phyloP scores from a whole-genome alignment of 768 basidiomycete genomes.

The Coprinopsis marcescibilis region DNA sequence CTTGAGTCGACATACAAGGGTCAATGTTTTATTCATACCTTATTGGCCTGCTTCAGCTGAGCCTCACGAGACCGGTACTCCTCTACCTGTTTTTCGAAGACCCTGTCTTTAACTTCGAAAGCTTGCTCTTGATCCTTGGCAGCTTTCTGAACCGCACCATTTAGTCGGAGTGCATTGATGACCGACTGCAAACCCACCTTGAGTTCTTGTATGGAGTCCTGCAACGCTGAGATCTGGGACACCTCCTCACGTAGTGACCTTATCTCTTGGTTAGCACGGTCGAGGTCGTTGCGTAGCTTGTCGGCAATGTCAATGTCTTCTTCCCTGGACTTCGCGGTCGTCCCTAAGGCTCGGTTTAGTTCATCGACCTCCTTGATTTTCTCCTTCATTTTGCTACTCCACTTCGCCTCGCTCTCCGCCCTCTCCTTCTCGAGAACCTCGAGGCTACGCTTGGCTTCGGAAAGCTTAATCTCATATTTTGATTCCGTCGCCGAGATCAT shows the following conservation, averaged over 20 bases:
- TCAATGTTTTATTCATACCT: slow-evolving; percentile 38
- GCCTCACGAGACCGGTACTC: slow-evolving; percentile 66
- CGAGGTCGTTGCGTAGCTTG: slow-evolving; percentile 51
- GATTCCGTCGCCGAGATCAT: slow-evolving; percentile 68
- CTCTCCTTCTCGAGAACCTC: slow-evolving; percentile 72
- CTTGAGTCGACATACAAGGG: neutral
- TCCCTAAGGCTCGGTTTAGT: slow-evolving; percentile 53
- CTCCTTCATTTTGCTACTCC: slow-evolving; percentile 79
- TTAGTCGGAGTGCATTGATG: neutral
- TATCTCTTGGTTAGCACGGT: slow-evolving; percentile 42
- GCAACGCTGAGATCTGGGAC: slow-evolving; percentile 47
- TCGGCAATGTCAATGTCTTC: slow-evolving; percentile 51
- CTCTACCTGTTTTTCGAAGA: slow-evolving; percentile 63
- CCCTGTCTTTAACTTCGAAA: slow-evolving; percentile 38
- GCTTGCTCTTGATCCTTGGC: slow-evolving; percentile 40
- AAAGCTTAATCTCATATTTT: slow-evolving; percentile 70
- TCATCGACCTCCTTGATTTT: slow-evolving; percentile 75
- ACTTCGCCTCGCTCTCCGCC: slow-evolving; percentile 81
- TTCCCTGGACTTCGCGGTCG: slow-evolving; percentile 53
- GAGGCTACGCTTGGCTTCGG: slow-evolving; percentile 65
- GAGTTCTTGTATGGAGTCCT: slow-evolving; percentile 44
- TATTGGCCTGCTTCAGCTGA: slow-evolving; percentile 70
- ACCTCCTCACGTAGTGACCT: slow-evolving; percentile 45
- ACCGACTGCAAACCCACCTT: slow-evolving; percentile 42
- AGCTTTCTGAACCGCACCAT: slow-evolving; percentile 22